Evolutionary conservation across 140 eudicot species (phyloP), one percentile per base, ranked within the genome.

Genomic region (Oenanthe javanica): DNA sequence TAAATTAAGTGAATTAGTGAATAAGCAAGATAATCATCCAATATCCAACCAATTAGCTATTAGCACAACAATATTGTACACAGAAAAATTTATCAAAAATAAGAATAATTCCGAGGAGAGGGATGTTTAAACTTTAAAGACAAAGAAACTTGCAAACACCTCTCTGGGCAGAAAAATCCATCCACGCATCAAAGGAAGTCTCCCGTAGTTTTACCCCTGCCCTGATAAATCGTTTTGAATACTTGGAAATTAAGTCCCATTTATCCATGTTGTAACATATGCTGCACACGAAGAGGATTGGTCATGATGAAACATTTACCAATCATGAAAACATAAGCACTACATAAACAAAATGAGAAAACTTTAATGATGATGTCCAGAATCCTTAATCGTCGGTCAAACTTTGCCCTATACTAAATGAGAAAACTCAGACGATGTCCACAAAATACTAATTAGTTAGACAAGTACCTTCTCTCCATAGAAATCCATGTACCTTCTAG

Each of bases 121-220:
- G 27, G 31, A 69, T 43, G 40, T 21, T 46, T 27, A 82, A 27
- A 18, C 36, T 21, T 46, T 27, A 82, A 27, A 18, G 76, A 78
- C 77, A 25, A 81, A 79, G 75, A 64, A 52, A 77, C 27, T 77
- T 79, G 79, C 4, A 23, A 10, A 78, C 75, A 95, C 99, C 99
- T 89, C 79, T 81, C 83, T 84, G 89, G 61, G 97, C 89, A 76
- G 97, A 91, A 89, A 83, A 92, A 46, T 91, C 87, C 99, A 95
- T 95, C 99, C 97, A 95, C 18, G 79, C 80, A 79, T 88, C 93
- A 81, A 90, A 89, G 64, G 99, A 85, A 74, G 90, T 82, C 81
- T 87, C 87, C 42, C 99, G 87, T 77, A 95, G 82, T 57, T 88
- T 90, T 25, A 86, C 92, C 81, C 94, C 98, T 5, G 93, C 90